Evolutionary conservation across 305 asterid species (phyloP).

Genomic region (Salvia sclarea): DNA sequence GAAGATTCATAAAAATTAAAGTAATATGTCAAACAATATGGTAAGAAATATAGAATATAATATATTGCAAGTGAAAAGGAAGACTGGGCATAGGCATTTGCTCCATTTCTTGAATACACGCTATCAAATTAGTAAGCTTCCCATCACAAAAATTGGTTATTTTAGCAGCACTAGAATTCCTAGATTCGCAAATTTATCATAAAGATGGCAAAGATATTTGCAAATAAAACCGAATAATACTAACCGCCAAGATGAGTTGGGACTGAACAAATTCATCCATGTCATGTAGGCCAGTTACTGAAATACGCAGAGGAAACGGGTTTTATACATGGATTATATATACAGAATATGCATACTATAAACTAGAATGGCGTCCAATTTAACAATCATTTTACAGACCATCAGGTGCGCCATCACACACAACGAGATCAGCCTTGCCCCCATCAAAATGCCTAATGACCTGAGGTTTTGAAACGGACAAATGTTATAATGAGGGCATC

Average conservation of each 20-base stretch:
- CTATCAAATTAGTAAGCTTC: background rate
- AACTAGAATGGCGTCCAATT: constrained; percentile 11
- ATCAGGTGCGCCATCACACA: constrained; percentile 99
- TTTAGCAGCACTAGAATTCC: background rate
- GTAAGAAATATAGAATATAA: background rate
- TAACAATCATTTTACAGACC: constrained; percentile 50
- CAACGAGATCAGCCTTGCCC: constrained; percentile 98
- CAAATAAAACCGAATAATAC: constrained; percentile 33
- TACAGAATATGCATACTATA: constrained; percentile 12
- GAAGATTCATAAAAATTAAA: background rate
- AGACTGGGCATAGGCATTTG: background rate
- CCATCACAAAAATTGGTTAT: background rate
- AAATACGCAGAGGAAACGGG: constrained; percentile 33
- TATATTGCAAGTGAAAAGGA: background rate
- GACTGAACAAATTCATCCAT: constrained; percentile 99
- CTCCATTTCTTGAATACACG: background rate
- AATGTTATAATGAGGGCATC: constrained; percentile 3
- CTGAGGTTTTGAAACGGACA: constrained; percentile 40
- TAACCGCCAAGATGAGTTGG: constrained; percentile 92
- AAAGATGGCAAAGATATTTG: background rate
- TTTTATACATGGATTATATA: constrained; percentile 21
- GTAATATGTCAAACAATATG: constrained; percentile 18
- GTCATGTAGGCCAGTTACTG: constrained; percentile 97
- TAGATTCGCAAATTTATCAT: background rate
- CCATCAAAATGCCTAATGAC: constrained; percentile 98